Conservation (phyloP, 352 stramenopile species). For the Phytophthora boehmeriae region DNA sequence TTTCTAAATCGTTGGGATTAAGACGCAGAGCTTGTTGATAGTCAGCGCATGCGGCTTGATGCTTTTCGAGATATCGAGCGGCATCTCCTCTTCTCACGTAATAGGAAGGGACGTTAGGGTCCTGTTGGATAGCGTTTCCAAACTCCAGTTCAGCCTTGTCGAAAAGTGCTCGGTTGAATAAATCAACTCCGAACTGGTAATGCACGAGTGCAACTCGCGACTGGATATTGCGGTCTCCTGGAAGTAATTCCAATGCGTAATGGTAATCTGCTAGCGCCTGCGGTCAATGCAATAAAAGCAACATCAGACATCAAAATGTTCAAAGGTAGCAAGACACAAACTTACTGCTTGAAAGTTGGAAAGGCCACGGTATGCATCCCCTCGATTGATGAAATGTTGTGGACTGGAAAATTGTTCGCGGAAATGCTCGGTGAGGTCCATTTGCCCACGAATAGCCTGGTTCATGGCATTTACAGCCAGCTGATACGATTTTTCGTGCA, state of each 20-base stretch:
- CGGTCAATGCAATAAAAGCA: neutral
- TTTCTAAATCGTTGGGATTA: constrained; percentile 66
- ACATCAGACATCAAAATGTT: constrained; percentile 4
- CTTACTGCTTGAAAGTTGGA: constrained; percentile 73
- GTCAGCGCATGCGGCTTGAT: constrained; percentile 54
- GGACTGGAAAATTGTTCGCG: constrained; percentile 51
- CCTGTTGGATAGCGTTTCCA: constrained; percentile 49
- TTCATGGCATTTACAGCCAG: constrained; percentile 84
- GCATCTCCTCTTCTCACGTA: constrained; percentile 75
- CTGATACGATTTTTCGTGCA: constrained; percentile 64
- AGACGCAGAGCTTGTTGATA: constrained; percentile 60
- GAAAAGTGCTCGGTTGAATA: constrained; percentile 80
- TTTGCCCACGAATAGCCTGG: constrained; percentile 68
- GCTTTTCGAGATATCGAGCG: constrained; percentile 75
- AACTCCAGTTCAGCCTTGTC: constrained; percentile 79
- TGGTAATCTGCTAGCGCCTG: constrained; percentile 85
- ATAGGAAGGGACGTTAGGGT: constrained; percentile 60
- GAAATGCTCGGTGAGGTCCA: constrained; percentile 52
- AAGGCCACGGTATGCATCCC: constrained; percentile 76
- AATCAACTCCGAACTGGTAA: constrained; percentile 81
- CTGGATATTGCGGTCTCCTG: constrained; percentile 52
- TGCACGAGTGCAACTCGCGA: constrained; percentile 76
- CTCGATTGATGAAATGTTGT: constrained; percentile 68
- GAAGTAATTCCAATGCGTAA: constrained; percentile 63
- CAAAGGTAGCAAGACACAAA: neutral